Conservation (phyloP, 768 basidiomycete genomes). For the Trametes coccinea region DNA sequence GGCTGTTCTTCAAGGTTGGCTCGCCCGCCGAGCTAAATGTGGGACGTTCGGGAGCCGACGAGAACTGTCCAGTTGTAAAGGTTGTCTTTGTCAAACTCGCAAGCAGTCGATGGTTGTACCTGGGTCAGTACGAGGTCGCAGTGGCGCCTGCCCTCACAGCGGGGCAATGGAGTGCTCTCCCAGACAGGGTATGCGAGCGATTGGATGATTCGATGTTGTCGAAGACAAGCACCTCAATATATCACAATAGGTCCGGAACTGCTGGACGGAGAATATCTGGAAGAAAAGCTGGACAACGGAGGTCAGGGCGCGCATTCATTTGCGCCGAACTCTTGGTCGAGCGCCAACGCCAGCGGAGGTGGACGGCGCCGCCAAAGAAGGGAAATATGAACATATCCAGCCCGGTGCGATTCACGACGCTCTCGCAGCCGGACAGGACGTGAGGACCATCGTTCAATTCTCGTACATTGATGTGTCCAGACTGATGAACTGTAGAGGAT, state of each 20-base stretch:
- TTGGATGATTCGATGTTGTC: background rate
- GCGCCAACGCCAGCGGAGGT: conserved; percentile 32
- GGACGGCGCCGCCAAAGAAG: conserved; percentile 3
- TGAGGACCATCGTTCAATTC: conserved; percentile 10
- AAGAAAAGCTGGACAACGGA: conserved; percentile 32
- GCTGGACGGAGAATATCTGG: conserved; percentile 30
- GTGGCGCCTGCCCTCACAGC: conserved; percentile 23
- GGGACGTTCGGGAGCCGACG: no score
- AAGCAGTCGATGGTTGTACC: conserved; percentile 31
- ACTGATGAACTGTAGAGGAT: conserved; percentile 28
- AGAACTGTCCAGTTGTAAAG: background rate
- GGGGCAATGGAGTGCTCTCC: conserved; percentile 30
- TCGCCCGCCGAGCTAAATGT: no score
- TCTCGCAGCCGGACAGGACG: conserved; percentile 36
- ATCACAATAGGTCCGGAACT: conserved; percentile 27
- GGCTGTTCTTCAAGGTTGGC: conserved; percentile 31
- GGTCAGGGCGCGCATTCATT: conserved; percentile 31
- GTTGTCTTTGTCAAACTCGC: conserved; percentile 8
- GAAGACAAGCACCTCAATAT: background rate
- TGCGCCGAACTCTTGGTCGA: conserved; percentile 29
- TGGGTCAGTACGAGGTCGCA: conserved; percentile 32
- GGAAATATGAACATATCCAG: conserved; percentile 21
- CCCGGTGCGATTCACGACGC: conserved; percentile 32
- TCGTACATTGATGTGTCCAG: background rate
- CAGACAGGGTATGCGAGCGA: background rate